Evolutionary conservation across 345 rosid genomes (phyloP), one percentile per base, ranked within the genome.

Genomic region (Geranium brycei): DNA sequence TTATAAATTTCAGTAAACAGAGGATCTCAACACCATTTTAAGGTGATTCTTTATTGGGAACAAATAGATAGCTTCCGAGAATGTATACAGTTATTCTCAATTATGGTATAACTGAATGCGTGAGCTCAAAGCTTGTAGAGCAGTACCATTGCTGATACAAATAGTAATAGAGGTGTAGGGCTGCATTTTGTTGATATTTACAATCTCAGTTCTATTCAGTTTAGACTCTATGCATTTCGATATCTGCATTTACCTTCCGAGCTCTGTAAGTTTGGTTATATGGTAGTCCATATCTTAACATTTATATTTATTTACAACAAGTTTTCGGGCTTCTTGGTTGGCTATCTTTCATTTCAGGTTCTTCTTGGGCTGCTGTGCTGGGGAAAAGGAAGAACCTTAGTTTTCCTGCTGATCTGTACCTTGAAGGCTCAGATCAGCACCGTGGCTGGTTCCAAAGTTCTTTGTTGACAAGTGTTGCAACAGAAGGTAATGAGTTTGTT

Each of bases 381-480:
- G 87, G 83, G 59, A 78, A 84, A 83, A 80, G 91, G 17, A 78
- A 72, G 31, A 78, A 76, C 71, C 86, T 86, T 77, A 75, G 64
- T 71, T 85, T 78, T 69, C 96, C 96, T 17, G 98, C 95, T 62
- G 96, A 92, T 64, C 72, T 92, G 62, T 92, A 87, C 78, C 88
- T 92, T 71, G 98, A 92, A 80, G 96, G 98, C 62, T 81, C 98
- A 71, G 96, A 92, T 80, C 98, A 92, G 79, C 96, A 92, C 76
- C 95, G 96, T 67, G 98, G 98, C 69, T 92, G 96, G 98, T 92
- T 92, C 69, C 96, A 92, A 72, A 92, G 98, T 80, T 89, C 96
- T 18, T 78, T 92, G 75, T 71, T 92, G 64, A 92, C 98, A 67
- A 77, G 98, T 78, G 81, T 87, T 47, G 98, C 96, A 31, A 85